Evolutionary conservation across 2,329 filamentous ascomycete genomes (phyloP), one percentile per base, ranked within the genome.

Genomic region (Penicillium glabrum): DNA sequence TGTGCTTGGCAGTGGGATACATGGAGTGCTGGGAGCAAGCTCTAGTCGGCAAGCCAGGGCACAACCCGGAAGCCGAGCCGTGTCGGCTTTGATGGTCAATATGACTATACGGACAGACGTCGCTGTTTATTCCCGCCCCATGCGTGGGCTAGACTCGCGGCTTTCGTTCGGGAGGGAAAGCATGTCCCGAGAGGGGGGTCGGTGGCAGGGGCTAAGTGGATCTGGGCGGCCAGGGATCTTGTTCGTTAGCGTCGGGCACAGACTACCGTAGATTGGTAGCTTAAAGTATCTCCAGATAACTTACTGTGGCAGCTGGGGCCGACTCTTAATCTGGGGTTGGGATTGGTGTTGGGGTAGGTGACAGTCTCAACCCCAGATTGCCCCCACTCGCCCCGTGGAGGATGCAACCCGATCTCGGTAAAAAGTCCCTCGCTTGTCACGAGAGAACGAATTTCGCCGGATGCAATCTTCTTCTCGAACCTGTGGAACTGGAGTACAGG

Each of bases 231-330:
- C 46, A 49, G 29, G 9, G 19, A 49, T 26, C 27, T 10, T 23
- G 10, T 14, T 10, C 24, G 39, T 16, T 52, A 52, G 26, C 27
- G 16, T 44, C 26, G 39, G 50, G 27, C 27, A 23, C 41, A 52
- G 23, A 21, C 33, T 21, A 14, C 23, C 27, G 37, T 31, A 24
- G n/a, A 26, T 45, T 24, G 4, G 6, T 13, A 44, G 39, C 13
- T 49, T 49, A 45, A 45, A 41, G 7, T 19, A 10, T 26, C 13
- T 41, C 31, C 26, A 23, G 29, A 33, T 14, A 14, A 11, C 16
- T 16, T 33, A 16, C 13, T 45, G 6, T 7, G 48, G 50, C 37
- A 52, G 41, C 50, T 52, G 50, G 50, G 50, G 50, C 50, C 50
- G 50, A 45, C 26, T 44, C 50, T 39, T 24, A 26, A 19, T 23